These are phyloP conservation scores for Yamadazyma mexicana DNA, from an alignment of 1,139 yeast genomes.

Conservation along the genomic window DNA sequence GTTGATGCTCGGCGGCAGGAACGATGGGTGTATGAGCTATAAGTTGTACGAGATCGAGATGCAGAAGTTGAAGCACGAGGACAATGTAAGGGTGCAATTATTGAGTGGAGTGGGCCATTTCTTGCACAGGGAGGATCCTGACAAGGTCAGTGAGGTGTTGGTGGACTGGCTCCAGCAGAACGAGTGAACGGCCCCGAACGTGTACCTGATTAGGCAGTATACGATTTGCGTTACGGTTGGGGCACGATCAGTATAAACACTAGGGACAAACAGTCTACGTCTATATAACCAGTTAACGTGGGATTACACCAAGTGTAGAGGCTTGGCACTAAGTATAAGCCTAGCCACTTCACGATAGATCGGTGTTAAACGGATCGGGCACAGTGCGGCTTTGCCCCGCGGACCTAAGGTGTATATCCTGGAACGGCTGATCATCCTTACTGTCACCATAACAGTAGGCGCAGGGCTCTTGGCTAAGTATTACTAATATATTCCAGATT, in stretches of 20 bases:
- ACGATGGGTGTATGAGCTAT: slow-evolving; percentile 42
- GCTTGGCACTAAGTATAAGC: too few species aligned
- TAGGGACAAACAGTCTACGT: not conserved
- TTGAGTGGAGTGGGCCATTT: slow-evolving; percentile 40
- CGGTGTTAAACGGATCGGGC: too few species aligned
- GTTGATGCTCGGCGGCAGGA: slow-evolving; percentile 35
- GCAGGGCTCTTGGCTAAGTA: too few species aligned
- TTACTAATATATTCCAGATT: too few species aligned
- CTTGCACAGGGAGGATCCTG: slow-evolving; percentile 43
- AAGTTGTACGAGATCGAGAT: slow-evolving; percentile 28
- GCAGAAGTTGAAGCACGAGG: slow-evolving; percentile 19
- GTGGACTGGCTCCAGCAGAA: slow-evolving; percentile 29
- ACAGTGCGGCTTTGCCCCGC: too few species aligned
- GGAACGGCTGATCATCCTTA: too few species aligned
- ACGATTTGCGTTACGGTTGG: too few species aligned
- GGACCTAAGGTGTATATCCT: too few species aligned
- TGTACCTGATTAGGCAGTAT: not conserved
- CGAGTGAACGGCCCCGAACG: not conserved
- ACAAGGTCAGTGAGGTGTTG: slow-evolving; percentile 25
- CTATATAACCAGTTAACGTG: not conserved
- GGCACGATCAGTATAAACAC: too few species aligned
- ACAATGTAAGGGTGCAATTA: slow-evolving; percentile 30
- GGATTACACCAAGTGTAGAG: too few species aligned
- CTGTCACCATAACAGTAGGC: too few species aligned
- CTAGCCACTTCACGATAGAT: too few species aligned